These are phyloP conservation scores for Talaromyces wortmannii DNA, from an alignment of 495 filamentous ascomycete species.

Conservation along the genomic window DNA sequence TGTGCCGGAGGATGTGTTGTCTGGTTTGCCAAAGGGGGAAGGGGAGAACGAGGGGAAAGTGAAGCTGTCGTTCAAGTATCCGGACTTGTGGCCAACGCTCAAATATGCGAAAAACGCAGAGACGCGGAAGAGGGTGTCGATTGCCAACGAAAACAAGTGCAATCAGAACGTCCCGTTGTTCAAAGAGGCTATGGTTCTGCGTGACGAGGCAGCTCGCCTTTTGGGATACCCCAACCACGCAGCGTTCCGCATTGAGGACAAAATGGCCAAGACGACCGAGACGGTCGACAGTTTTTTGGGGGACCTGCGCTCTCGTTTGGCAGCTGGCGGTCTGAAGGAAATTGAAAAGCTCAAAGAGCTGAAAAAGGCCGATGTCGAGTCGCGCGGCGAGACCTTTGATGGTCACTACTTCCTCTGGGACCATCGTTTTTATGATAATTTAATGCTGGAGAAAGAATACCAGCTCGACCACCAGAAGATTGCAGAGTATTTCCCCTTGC, in stretches of 20 bases:
- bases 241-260: slow-evolving; percentile 84
- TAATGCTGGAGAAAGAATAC: slow-evolving; percentile 91
- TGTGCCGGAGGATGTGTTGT: slow-evolving; percentile 55
- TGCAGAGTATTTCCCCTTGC: slow-evolving; percentile 89
- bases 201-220: slow-evolving; percentile 88
- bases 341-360: slow-evolving; percentile 62
- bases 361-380: slow-evolving; percentile 70
- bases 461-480: slow-evolving; percentile 83
- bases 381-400: slow-evolving; percentile 51
- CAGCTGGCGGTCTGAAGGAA: slow-evolving; percentile 73
- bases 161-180: slow-evolving; percentile 84
- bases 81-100: slow-evolving; percentile 58
- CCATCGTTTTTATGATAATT: slow-evolving; percentile 73
- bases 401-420: slow-evolving; percentile 92
- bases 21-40: slow-evolving; percentile 63
- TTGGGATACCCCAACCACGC: slow-evolving; percentile 92
- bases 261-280: slow-evolving; percentile 93
- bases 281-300: slow-evolving; percentile 79
- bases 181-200: slow-evolving; percentile 75
- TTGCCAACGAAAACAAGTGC: slow-evolving; percentile 72
- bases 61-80: slow-evolving; percentile 63
- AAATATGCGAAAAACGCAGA: slow-evolving; percentile 56
- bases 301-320: slow-evolving; percentile 68
- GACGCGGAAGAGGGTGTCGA: slow-evolving; percentile 48
- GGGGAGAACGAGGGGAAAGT: slow-evolving; percentile 62